Evolutionary conservation across 176 grass and related monocot species (phyloP).

Genomic region (Oryza glumipatula): DNA sequence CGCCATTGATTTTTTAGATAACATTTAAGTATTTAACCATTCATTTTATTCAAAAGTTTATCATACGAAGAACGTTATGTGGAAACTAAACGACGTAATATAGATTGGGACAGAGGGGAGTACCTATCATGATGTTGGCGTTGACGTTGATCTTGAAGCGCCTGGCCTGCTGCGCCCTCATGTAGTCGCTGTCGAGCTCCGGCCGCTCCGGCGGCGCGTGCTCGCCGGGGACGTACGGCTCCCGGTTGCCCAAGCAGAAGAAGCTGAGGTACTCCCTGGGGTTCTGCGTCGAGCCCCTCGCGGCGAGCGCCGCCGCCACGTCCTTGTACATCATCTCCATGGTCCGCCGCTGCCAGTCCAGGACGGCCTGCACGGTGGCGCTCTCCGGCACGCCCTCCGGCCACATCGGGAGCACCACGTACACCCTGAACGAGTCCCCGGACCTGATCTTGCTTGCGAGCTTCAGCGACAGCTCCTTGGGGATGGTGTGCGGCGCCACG

Average conservation of each 20-base stretch:
- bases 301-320: slow-evolving; percentile 41
- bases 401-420: slow-evolving; percentile 50
- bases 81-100: too few species aligned
- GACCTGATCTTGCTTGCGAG: slow-evolving; percentile 40
- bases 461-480: slow-evolving; percentile 48
- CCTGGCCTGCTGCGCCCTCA: slow-evolving; percentile 30
- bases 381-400: slow-evolving; percentile 44
- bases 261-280: slow-evolving; percentile 57
- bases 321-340: slow-evolving; percentile 55
- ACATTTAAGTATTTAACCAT: too few species aligned
- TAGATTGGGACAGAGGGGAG: too few species aligned
- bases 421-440: slow-evolving; percentile 28
- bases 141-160: slow-evolving; percentile 54
- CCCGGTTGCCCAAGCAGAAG: slow-evolving; percentile 57
- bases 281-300: slow-evolving; percentile 10
- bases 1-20: too few species aligned
- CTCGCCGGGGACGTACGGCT: background rate
- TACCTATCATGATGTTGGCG: slow-evolving; percentile 45
- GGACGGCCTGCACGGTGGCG: slow-evolving; percentile 37
- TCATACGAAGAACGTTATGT: too few species aligned
- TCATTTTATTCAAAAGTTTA: too few species aligned
- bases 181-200: background rate
- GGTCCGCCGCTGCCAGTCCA: slow-evolving; percentile 40
- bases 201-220: slow-evolving; percentile 22
- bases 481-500: slow-evolving; percentile 34